phyloP scores from a whole-genome alignment of 169 alveolate genomes.

The Eimeria sp. region DNA sequence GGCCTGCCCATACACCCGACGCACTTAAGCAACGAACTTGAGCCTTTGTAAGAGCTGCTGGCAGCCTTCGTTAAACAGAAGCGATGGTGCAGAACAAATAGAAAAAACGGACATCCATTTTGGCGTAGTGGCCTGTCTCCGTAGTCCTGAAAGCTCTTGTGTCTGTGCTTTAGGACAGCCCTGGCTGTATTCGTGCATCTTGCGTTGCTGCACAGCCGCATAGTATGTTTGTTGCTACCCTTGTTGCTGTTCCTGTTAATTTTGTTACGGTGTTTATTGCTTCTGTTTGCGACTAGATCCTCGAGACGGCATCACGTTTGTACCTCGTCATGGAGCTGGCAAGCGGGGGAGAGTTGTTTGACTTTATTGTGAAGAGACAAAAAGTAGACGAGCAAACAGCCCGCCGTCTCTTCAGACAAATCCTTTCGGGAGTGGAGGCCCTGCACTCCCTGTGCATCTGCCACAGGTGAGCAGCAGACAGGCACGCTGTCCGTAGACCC shows the following conservation, averaged over 20 bases:
- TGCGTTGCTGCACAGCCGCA: no score
- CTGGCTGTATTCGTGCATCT: no score
- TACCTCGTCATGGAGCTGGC: slow-evolving; percentile 95
- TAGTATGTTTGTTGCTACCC: background rate
- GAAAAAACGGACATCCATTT: no score
- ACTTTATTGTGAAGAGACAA: slow-evolving; percentile 93
- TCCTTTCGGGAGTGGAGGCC: slow-evolving; percentile 94
- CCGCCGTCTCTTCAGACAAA: slow-evolving; percentile 89
- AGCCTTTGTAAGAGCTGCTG: background rate
- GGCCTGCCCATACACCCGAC: background rate
- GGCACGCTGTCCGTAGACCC: background rate
- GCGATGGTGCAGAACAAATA: background rate
- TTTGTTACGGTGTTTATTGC: background rate
- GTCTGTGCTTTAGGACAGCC: no score
- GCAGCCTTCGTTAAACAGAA: background rate
- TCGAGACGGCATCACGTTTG: slow-evolving; percentile 91
- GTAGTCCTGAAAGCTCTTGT: no score
- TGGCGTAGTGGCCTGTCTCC: no score
- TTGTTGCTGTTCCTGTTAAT: background rate
- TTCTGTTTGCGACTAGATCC: slow-evolving; percentile 79
- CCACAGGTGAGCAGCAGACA: slow-evolving; percentile 88
- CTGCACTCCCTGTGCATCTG: slow-evolving; percentile 91
- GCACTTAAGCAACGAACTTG: background rate
- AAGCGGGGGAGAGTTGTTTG: slow-evolving; percentile 95
- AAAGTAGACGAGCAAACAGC: slow-evolving; percentile 89